Conservation (phyloP, 108 stramenopile genomes). For the Aurantiochytrium sp. region DNA sequence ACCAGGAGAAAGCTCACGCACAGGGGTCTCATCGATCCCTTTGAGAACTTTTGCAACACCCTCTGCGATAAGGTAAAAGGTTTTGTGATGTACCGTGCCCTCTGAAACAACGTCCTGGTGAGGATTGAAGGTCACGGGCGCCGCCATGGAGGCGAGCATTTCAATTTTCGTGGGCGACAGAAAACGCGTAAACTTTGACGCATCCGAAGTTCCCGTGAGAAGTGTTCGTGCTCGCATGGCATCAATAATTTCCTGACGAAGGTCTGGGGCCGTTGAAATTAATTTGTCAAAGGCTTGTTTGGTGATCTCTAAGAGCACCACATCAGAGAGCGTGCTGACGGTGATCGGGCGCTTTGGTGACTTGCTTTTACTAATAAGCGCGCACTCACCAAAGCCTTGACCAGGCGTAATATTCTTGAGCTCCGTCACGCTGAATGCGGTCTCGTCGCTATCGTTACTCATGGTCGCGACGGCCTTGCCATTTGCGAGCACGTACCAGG, state of each 20-base stretch:
- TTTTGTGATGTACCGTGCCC: not conserved
- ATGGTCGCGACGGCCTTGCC: not conserved
- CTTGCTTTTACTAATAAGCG: not conserved
- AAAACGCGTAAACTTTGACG: not conserved
- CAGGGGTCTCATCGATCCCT: not conserved
- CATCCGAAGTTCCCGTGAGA: not conserved
- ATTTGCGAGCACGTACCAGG: not conserved
- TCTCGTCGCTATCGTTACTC: not conserved
- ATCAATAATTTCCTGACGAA: not conserved
- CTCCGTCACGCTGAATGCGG: not conserved
- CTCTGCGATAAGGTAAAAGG: not conserved
- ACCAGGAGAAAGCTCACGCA: not conserved
- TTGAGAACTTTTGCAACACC: not conserved
- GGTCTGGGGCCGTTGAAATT: not conserved
- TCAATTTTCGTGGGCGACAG: not conserved
- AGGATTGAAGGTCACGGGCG: not conserved
- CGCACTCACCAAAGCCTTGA: not conserved
- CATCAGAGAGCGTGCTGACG: not conserved
- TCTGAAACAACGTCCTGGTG: not conserved
- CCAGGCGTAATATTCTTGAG: not conserved
- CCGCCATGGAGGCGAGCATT: not conserved
- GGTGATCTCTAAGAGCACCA: not conserved
- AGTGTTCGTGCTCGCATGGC: not conserved
- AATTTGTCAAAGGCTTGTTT: not conserved
- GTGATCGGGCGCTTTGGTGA: not conserved